Base-by-base conservation (phyloP, 2,329 filamentous ascomycete species). In the Cladosporium phlei region DNA sequence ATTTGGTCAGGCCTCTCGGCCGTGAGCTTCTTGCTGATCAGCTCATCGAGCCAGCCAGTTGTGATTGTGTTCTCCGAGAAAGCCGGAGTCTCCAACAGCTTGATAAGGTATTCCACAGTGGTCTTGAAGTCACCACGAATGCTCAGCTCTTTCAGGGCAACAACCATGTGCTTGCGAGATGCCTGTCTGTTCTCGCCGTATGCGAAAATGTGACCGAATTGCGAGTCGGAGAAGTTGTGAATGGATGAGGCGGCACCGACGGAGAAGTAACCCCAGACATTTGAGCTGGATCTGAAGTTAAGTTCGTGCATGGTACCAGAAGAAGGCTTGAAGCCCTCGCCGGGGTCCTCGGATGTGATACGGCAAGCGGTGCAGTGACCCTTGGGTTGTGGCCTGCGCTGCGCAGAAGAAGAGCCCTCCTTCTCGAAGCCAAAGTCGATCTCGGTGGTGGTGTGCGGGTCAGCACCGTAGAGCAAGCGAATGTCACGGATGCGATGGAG, bases 251-350 rank as follows among this genome's bases (percentile, higher is more conserved):
- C 85, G 8, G 90, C 93, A 74, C 90, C 88, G 68, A 98, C 93
- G 44, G 93, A 98, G 82, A 98, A 98, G 73, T 98, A 98, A 78
- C 93, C 93, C 93, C 93, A 98, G 47, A 97, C 93, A 59, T 98
- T 98, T 54, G 93, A 97, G 68, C 89, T 95, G 75, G 86, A 94
- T 65, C 93, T 82, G 82, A 98, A 98, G 78, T 98, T 98, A 64
- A 98, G 76, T 65, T 98, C 93, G 74, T 97, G 93, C 82, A 98
- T 94, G 44, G 91, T 95, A 82, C 93, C 93, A 63, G 91, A 95
- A 35, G 93, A 98, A 49, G 93, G 93, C 80, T 98, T 98, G 82
- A 98, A 98, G 44, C 93, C 93, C 77, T 98, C 93, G 62, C 94
- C 93, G 8, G 93, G 93, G 67, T 98, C 93, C 69, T 98, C 93